phyloP scores from a whole-genome alignment of 2,329 filamentous ascomycete genomes.

The Xylaria sp. region DNA sequence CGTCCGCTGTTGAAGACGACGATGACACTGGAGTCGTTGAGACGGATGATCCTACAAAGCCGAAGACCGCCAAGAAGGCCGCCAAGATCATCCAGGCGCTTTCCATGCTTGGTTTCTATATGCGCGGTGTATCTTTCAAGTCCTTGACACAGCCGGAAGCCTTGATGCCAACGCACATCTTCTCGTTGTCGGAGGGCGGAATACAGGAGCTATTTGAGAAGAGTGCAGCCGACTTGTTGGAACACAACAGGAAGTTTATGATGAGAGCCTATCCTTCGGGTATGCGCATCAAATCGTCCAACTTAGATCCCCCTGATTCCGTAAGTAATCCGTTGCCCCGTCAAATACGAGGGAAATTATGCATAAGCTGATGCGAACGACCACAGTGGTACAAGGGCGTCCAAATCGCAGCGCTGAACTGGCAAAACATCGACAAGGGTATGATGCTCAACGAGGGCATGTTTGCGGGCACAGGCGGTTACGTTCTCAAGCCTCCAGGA shows the following conservation, averaged over 20 bases:
- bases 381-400: conserved; percentile 71
- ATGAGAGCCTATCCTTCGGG: conserved; percentile 88
- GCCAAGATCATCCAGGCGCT: conserved; percentile 67
- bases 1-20: conserved; percentile 29
- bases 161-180: conserved; percentile 61
- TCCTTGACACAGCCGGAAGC: conserved; percentile 68
- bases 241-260: conserved; percentile 74
- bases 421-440: conserved; percentile 84
- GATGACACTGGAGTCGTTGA: conserved; percentile 21
- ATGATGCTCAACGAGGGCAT: conserved; percentile 96
- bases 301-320: conserved; percentile 76
- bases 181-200: conserved; percentile 58
- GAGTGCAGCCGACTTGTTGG: conserved; percentile 54
- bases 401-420: conserved; percentile 89
- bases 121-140: conserved; percentile 76
- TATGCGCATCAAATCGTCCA: conserved; percentile 75
- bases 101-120: conserved; percentile 75
- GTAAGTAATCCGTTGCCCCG: conserved; percentile 6
- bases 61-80: conserved; percentile 43
- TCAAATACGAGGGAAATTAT: background rate
- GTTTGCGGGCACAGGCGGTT: conserved; percentile 80
- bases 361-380: conserved; percentile 5
- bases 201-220: conserved; percentile 57
- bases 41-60: conserved; percentile 27
- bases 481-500: conserved; percentile 74